Base-by-base conservation (phyloP, 2,329 filamentous ascomycete genomes). In the Tolypocladium sp. region DNA sequence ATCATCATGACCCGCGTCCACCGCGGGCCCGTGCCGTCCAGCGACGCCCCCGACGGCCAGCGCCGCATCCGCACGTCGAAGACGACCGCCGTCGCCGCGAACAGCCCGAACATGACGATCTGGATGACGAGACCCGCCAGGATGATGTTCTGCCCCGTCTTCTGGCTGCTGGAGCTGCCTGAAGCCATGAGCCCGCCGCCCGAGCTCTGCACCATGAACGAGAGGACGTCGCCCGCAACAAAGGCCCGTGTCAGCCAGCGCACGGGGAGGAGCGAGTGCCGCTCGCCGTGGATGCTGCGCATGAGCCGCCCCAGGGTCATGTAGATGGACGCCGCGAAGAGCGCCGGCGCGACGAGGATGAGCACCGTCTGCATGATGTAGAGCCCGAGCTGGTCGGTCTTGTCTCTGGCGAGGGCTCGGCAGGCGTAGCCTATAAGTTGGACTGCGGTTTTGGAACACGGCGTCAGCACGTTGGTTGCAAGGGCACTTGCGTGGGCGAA, bases 61-160 rank as follows among this genome's bases (percentile, higher is more conserved):
- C 60, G 57, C 38, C 61, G 56, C 61, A 72, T 66, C 25, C 72
- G 66, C n/a, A 63, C 57, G 62, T 86, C 78, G 69, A 85, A 84
- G 1, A 80, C 60, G 2, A 75, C 63, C 0, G 80, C 75, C 1
- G 77, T 76, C 5, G 77, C 59, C 41, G 82, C 69, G 64, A 87
- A 88, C 41, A 85, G 69, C 27, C 74, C 76, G 61, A 87, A 86
- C 58, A 82, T 77, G 49, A 82, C 44, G 30, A 88, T 74, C 65
- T 88, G 85, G 20, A 86, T 67, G 38, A 81, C 67, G 2, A 88
- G 71, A 2, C 85, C 84, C 1, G 64, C 78, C 9, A 86, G 69
- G n/a, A 87, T 78, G 55, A 86, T 72, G 22, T 78, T 75, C 62
- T 82, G 67, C n/a, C 79, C 81, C 15, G 70, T 68, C 33, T 75